Evolutionary conservation across 768 basidiomycete species (phyloP).

Genomic region (Rhodotorula toruloides): DNA sequence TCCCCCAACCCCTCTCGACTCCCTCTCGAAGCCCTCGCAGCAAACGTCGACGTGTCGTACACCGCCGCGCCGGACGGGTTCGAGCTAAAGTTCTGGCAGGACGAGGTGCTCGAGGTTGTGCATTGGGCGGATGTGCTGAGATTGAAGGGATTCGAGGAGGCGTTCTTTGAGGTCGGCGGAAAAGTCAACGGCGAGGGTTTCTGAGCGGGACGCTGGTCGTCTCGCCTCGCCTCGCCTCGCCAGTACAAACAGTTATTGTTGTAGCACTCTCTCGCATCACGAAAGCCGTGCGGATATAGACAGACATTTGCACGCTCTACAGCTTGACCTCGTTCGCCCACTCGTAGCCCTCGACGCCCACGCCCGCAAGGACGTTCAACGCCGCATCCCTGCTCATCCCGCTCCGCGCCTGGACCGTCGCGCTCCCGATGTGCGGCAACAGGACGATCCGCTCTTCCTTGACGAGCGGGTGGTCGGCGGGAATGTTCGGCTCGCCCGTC

Average conservation of each 20-base stretch:
- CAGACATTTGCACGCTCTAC: too few relatives aligned
- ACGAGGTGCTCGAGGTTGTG: constrained; percentile 12
- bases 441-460: constrained; percentile 62
- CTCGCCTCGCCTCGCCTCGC: too few relatives aligned
- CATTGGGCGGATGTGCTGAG: constrained; percentile 25
- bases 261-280: too few relatives aligned
- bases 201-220: not conserved
- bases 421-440: constrained; percentile 86
- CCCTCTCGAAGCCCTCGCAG: constrained; percentile 7
- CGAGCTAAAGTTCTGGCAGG: constrained; percentile 35
- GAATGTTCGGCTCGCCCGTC: constrained; percentile 50
- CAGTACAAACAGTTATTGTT: too few relatives aligned
- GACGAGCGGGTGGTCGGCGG: constrained; percentile 69
- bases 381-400: constrained; percentile 26
- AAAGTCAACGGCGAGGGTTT: constrained; percentile 3
- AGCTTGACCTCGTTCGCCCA: constrained; percentile 37
- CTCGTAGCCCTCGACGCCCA: constrained; percentile 13
- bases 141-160: constrained; percentile 22
- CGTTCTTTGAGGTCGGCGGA: constrained; percentile 18
- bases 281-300: too few relatives aligned
- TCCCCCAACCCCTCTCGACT: not conserved
- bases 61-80: constrained; percentile 17
- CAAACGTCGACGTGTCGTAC: constrained; percentile 11
- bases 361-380: constrained; percentile 22
- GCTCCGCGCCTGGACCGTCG: constrained; percentile 66